Percentiles rank a stretch among this genome's conserved stretches.
These are phyloP conservation scores for Fusarium circinatum DNA, from an alignment of 2,329 filamentous ascomycete genomes.

Conservation along the genomic window DNA sequence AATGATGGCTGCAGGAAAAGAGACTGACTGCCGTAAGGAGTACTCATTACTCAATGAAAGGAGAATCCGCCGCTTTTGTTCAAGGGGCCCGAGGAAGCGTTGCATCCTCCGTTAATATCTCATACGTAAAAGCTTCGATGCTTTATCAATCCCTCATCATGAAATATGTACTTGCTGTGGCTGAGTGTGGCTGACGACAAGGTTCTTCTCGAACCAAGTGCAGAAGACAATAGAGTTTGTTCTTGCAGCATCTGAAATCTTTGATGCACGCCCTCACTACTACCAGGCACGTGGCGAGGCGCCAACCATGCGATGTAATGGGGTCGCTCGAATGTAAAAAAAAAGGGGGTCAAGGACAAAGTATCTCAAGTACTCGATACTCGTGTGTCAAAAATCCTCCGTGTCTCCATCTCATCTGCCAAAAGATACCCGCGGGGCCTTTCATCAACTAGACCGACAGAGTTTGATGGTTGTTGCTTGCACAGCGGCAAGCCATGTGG, in stretches of 20 bases:
- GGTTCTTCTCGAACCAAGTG: constrained; percentile 25
- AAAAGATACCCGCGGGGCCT: not conserved
- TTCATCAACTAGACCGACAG: constrained; percentile 1
- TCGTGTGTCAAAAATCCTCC: constrained; percentile 5
- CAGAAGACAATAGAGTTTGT: constrained; percentile 25
- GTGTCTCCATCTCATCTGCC: not conserved
- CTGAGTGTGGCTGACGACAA: constrained; percentile 23
- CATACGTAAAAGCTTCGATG: constrained; percentile 22
- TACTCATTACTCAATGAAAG: not conserved
- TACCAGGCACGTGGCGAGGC: constrained; percentile 39
- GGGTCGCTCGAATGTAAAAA: not conserved
- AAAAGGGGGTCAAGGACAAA: constrained; percentile 15
- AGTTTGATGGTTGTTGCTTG: constrained; percentile 11
- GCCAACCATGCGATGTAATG: constrained; percentile 26
- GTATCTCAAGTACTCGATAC: constrained; percentile 35
- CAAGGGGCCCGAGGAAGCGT: not conserved
- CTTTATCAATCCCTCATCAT: not conserved
- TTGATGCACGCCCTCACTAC: constrained; percentile 23
- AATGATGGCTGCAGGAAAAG: not conserved
- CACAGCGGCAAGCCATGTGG: constrained; percentile 29
- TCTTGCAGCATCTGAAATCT: constrained; percentile 11
- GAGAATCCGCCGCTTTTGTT: not conserved
- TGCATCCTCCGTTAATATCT: constrained; percentile 3
- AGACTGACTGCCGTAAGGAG: not conserved
- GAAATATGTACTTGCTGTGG: constrained; percentile 8